Percentiles rank a stretch among this genome's conserved stretches.
Evolutionary conservation across 768 basidiomycete species (phyloP).

Genomic region (Aureoboletus auriporus): DNA sequence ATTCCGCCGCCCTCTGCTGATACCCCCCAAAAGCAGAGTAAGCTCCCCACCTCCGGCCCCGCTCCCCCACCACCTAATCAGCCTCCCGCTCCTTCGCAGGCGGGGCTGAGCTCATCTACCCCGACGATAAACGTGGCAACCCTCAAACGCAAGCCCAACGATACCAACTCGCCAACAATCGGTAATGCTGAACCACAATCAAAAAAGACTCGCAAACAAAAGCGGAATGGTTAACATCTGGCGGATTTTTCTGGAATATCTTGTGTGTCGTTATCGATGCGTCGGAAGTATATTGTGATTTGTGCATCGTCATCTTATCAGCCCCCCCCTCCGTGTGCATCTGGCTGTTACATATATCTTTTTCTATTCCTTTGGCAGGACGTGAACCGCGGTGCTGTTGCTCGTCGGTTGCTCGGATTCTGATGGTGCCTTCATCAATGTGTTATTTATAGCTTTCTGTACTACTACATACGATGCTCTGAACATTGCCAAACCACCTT

Average conservation of each 20-base stretch:
- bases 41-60: slow-evolving; percentile 45
- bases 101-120: slow-evolving; percentile 42
- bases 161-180: slow-evolving; percentile 49
- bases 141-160: slow-evolving; percentile 52
- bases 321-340: slow-evolving; percentile 8
- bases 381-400: slow-evolving; percentile 15
- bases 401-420: slow-evolving; percentile 21
- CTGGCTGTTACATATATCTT: slow-evolving; percentile 28
- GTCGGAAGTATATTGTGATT: slow-evolving; percentile 29
- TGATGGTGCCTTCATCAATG: slow-evolving; percentile 20
- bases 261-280: slow-evolving; percentile 27
- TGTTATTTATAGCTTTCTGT: slow-evolving; percentile 37
- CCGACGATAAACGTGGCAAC: slow-evolving; percentile 46
- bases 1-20: slow-evolving; percentile 41
- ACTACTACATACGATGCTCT: slow-evolving; percentile 24
- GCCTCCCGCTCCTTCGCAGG: slow-evolving; percentile 37
- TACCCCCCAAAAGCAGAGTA: slow-evolving; percentile 62
- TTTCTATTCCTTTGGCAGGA: slow-evolving; percentile 25
- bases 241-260: slow-evolving; percentile 30
- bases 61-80: slow-evolving; percentile 38
- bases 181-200: slow-evolving; percentile 44
- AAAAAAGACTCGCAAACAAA: slow-evolving; percentile 54
- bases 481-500: slow-evolving; percentile 14
- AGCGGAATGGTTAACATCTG: slow-evolving; percentile 45
- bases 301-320: slow-evolving; percentile 18